Percentiles rank a stretch among this genome's conserved stretches.
Evolutionary conservation across 129 eudicot genomes (phyloP).

Genomic region (Centrapalus pauciflorus): DNA sequence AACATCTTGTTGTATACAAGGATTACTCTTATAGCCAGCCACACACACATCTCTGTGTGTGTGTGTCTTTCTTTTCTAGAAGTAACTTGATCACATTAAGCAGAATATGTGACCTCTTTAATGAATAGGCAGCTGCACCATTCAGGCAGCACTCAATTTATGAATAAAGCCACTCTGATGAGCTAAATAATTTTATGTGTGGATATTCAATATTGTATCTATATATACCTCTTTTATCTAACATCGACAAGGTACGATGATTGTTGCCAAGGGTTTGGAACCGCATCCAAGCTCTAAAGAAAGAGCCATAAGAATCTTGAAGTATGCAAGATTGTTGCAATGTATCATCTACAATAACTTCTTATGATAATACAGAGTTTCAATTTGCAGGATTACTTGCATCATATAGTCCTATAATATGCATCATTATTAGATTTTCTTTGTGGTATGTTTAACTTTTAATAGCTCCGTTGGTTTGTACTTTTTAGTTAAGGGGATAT

Average conservation of each 20-base stretch:
- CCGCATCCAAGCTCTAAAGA: neutral
- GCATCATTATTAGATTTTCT: neutral
- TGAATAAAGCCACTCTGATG: neutral
- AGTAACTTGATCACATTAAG: neutral
- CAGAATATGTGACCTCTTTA: neutral
- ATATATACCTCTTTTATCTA: neutral
- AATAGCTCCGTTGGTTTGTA: neutral
- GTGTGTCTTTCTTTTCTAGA: too few species aligned
- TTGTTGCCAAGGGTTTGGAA: neutral
- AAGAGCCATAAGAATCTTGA: neutral
- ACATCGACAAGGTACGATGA: neutral
- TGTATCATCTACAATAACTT: neutral
- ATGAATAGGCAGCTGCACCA: neutral
- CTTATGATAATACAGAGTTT: neutral
- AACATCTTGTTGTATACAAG: neutral
- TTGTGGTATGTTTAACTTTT: neutral
- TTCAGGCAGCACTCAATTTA: neutral
- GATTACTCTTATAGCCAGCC: neutral
- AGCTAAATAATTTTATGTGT: neutral
- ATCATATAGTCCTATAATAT: neutral
- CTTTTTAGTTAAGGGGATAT: too few species aligned
- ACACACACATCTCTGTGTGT: too few species aligned
- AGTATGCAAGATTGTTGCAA: neutral
- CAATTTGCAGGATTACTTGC: neutral
- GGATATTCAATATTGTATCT: neutral